These are phyloP conservation scores for Trichophyton benhamiae DNA, from an alignment of 2,329 filamentous ascomycete genomes.

Conservation along the genomic window DNA sequence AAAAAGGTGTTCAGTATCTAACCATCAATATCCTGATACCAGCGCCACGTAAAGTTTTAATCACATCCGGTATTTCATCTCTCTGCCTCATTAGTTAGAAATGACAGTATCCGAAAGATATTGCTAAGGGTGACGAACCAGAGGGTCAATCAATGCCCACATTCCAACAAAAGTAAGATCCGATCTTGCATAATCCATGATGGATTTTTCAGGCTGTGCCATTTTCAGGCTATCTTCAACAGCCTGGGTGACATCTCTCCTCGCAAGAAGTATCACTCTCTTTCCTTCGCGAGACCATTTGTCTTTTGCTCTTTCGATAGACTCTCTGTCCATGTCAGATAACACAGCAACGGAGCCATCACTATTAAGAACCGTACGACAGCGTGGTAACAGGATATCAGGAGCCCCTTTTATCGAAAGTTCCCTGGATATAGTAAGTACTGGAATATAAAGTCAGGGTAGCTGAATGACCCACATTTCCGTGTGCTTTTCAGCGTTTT, in stretches of 20 bases:
- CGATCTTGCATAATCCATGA: constrained; percentile 40
- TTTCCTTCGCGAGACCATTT: constrained; percentile 57
- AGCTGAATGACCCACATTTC: constrained; percentile 23
- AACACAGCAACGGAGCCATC: constrained; percentile 45
- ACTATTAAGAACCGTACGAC: constrained; percentile 44
- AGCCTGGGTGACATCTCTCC: constrained; percentile 44
- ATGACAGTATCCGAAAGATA: not conserved
- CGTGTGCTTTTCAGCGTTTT: constrained; percentile 8
- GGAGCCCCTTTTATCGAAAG: constrained; percentile 66
- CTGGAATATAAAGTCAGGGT: not conserved
- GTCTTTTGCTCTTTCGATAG: constrained; percentile 51
- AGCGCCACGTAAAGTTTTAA: constrained; percentile 53
- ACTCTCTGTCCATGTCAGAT: constrained; percentile 31
- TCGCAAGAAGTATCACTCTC: constrained; percentile 54
- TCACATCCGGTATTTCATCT: constrained; percentile 47
- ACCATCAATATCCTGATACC: constrained; percentile 70
- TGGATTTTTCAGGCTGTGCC: constrained; percentile 44
- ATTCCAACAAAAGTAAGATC: constrained; percentile 44
- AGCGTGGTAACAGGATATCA: constrained; percentile 56
- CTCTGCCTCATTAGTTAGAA: constrained; percentile 20
- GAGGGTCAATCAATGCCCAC: constrained; percentile 49
- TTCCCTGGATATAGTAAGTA: constrained; percentile 19
- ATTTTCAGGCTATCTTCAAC: constrained; percentile 36
- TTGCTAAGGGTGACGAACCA: constrained; percentile 16
- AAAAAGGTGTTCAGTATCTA: constrained; percentile 3